Conservation (phyloP, 805 yeast genomes). For the Wickerhamomyces pijperi region DNA sequence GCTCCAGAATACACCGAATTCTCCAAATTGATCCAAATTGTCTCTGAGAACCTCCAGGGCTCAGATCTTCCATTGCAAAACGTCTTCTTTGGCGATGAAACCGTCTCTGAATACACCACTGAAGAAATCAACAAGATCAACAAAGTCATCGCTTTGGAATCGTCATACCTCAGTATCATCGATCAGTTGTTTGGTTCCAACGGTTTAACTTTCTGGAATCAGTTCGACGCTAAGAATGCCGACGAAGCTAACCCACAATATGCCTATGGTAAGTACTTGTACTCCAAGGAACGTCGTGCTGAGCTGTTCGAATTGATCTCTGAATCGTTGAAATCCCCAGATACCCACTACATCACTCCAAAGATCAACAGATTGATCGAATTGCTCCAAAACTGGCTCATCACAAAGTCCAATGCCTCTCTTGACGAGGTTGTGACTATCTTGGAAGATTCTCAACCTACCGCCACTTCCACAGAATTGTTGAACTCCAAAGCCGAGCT, state of each 20-base stretch:
- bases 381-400: conserved; percentile 40
- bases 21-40: conserved; percentile 17
- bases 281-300: conserved; percentile 37
- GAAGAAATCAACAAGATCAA: conserved; percentile 19
- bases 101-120: conserved; percentile 6
- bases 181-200: conserved; percentile 51
- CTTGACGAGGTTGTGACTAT: conserved; percentile 23
- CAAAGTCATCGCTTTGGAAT: conserved; percentile 47
- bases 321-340: conserved; percentile 18
- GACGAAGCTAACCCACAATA: conserved; percentile 66
- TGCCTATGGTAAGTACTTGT: conserved; percentile 72
- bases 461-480: conserved; percentile 32
- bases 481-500: conserved; percentile 37
- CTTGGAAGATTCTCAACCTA: conserved; percentile 26
- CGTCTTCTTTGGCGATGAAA: conserved; percentile 41
- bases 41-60: conserved; percentile 36
- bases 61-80: conserved; percentile 49
- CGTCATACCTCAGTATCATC: conserved; percentile 67
- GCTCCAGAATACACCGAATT: conserved; percentile 17
- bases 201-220: conserved; percentile 47
- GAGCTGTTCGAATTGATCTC: conserved; percentile 17
- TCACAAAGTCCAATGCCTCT: conserved; percentile 60
- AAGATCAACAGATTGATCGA: conserved; percentile 18
- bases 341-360: neutral
- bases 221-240: conserved; percentile 31